Percentiles rank a stretch among this genome's conserved stretches.
phyloP scores from a whole-genome alignment of 1,284 basidiomycete genomes.

The Melampsora larici-populina region DNA sequence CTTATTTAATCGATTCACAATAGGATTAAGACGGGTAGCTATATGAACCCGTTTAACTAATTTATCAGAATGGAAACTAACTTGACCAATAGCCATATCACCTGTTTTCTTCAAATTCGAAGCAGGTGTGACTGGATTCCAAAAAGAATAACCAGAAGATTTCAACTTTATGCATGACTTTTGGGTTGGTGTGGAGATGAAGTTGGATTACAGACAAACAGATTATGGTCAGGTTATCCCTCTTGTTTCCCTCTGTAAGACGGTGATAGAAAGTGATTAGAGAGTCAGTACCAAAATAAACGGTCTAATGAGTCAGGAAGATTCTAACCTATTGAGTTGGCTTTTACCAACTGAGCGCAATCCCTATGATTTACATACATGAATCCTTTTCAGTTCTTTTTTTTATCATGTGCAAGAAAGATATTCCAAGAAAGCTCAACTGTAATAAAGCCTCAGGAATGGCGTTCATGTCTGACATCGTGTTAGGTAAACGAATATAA shows the following conservation, averaged over 20 bases:
- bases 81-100: conserved; percentile 92
- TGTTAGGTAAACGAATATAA: conserved; percentile 77
- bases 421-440: conserved; percentile 17
- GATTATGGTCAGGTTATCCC: conserved; percentile 86
- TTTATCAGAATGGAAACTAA: conserved; percentile 88
- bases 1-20: conserved; percentile 92
- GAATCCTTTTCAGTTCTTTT: background rate
- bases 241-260: conserved; percentile 71
- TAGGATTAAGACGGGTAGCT: conserved; percentile 74
- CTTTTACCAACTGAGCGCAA: conserved; percentile 91
- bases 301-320: background rate
- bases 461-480: conserved; percentile 71
- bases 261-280: background rate
- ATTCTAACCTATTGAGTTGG: conserved; percentile 90
- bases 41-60: conserved; percentile 72
- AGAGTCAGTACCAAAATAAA: background rate
- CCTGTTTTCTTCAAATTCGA: conserved; percentile 72
- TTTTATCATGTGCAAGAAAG: background rate
- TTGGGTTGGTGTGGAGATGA: conserved; percentile 34
- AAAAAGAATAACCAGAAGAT: background rate
- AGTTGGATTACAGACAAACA: conserved; percentile 67
- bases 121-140: conserved; percentile 26
- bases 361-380: conserved; percentile 56
- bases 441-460: conserved; percentile 74
- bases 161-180: conserved; percentile 24